Evolutionary conservation across 805 yeast genomes (phyloP).

Genomic region (Monosporozyma yasuniensis): DNA sequence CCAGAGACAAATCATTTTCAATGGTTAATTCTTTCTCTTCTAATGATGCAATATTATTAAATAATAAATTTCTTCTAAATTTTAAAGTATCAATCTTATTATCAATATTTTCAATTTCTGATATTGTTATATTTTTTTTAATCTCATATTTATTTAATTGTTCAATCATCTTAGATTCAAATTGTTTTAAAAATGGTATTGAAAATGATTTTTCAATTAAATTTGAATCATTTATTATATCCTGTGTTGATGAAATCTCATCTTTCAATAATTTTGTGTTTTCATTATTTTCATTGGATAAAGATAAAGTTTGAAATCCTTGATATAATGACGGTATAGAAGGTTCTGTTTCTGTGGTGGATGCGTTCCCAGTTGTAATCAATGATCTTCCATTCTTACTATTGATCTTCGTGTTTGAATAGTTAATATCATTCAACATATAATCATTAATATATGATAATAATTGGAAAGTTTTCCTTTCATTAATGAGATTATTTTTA

Average conservation of each 20-base stretch:
- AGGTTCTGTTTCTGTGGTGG: not conserved
- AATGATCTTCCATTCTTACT: constrained; percentile 3
- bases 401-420: constrained; percentile 12
- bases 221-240: constrained; percentile 30
- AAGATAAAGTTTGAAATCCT: constrained; percentile 3
- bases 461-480: constrained; percentile 39
- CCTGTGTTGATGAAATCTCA: not conserved
- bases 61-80: constrained; percentile 42
- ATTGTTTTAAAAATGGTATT: constrained; percentile 30
- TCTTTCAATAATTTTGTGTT: constrained; percentile 10
- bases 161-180: constrained; percentile 35
- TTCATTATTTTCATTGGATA: constrained; percentile 5
- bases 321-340: constrained; percentile 3
- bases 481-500: constrained; percentile 29
- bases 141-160: constrained; percentile 49
- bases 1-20: constrained; percentile 39
- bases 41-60: constrained; percentile 48
- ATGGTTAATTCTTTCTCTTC: constrained; percentile 53
- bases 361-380: not conserved
- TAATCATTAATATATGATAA: constrained; percentile 54
- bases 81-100: constrained; percentile 44
- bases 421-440: constrained; percentile 42
- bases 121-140: constrained; percentile 54
- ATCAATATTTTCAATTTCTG: constrained; percentile 59
- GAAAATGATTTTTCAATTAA: constrained; percentile 38